Evolutionary conservation across 805 yeast species (phyloP).

Genomic region (Middelhovenomyces tepae): DNA sequence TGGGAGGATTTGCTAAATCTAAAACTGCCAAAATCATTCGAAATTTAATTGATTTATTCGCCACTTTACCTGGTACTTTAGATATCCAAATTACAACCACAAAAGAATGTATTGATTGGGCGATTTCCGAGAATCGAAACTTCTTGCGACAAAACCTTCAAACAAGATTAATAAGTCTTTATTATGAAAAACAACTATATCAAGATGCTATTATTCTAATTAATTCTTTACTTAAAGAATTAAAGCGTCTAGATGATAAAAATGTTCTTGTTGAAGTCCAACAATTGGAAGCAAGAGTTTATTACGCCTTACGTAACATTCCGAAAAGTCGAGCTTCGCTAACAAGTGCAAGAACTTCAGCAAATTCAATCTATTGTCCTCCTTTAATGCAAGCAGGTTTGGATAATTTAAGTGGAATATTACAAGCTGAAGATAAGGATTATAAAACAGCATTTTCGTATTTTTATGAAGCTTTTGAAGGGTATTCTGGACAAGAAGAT

Average conservation of each 20-base stretch:
- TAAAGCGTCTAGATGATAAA: conserved; percentile 91
- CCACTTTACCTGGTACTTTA: conserved; percentile 48
- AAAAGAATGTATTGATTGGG: conserved; percentile 79
- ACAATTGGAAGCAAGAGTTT: conserved; percentile 79
- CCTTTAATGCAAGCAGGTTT: conserved; percentile 89
- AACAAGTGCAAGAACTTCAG: conserved; percentile 92
- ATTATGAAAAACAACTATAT: conserved; percentile 55
- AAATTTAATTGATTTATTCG: conserved; percentile 69
- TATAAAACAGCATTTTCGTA: conserved; percentile 93
- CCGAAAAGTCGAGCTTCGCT: conserved; percentile 88
- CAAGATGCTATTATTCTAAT: conserved; percentile 67
- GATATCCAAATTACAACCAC: conserved; percentile 68
- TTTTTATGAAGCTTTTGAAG: conserved; percentile 91
- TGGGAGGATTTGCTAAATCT: conserved; percentile 80
- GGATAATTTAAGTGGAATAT: conserved; percentile 89
- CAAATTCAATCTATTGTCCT: conserved; percentile 94
- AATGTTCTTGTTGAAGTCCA: conserved; percentile 93
- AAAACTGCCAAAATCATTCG: conserved; percentile 89
- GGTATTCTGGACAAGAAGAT: conserved; percentile 54
- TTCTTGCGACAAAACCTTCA: conserved; percentile 85
- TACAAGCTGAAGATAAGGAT: conserved; percentile 95
- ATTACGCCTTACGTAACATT: conserved; percentile 82
- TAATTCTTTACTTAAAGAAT: conserved; percentile 64
- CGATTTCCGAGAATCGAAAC: conserved; percentile 69
- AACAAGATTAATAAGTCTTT: conserved; percentile 69